Base-by-base conservation (phyloP, 306 rosid genomes). In the Datisca glomerata region DNA sequence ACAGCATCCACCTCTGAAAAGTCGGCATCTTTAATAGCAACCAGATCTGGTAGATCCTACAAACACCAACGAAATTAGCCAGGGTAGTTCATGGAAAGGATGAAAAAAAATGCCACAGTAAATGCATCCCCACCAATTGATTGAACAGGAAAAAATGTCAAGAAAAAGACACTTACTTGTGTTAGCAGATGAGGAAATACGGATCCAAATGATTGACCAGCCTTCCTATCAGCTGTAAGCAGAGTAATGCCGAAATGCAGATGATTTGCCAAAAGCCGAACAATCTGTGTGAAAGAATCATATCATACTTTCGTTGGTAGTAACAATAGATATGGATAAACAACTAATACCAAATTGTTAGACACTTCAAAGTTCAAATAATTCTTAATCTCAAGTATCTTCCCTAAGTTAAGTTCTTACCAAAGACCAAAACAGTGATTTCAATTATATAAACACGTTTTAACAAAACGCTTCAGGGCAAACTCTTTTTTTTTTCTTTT, bases 201-300 rank as follows among this genome's bases (percentile, higher is more conserved):
- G 22, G 93, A 76, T 21, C 83, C 72, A 51, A 87, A 71, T 17
- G 94, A 64, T 56, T 76, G 93, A 27, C 97, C 94, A 56, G 97
- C 94, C 68, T 83, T 87, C 60, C 93, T 74, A 54, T 79, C 94
- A 43, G 94, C 94, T 1, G 94, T 87, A 85, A 87, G 16, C 36
- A 87, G 38, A 47, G 85, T 48, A 69, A 74, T 74, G 44, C 71
- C 73, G 50, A 83, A 79, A 33, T 80, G 79, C 7, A 93, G 97
- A 77, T 83, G 97, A 69, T 83, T 83, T 21, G 85, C 94, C 45
- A 87, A 63, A 45, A 83, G 87, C 66, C 97, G 69, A 51, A 83
- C 72, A 71, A 87, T 79, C 97, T 87, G 57, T 56, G n/a, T 45
- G 21, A 47, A 66, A 44, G 16, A 39, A 39, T 36, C 58, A 52